These are phyloP conservation scores for Pilasporangium apinafurcum DNA, from an alignment of 352 stramenopile genomes.

Conservation along the genomic window DNA sequence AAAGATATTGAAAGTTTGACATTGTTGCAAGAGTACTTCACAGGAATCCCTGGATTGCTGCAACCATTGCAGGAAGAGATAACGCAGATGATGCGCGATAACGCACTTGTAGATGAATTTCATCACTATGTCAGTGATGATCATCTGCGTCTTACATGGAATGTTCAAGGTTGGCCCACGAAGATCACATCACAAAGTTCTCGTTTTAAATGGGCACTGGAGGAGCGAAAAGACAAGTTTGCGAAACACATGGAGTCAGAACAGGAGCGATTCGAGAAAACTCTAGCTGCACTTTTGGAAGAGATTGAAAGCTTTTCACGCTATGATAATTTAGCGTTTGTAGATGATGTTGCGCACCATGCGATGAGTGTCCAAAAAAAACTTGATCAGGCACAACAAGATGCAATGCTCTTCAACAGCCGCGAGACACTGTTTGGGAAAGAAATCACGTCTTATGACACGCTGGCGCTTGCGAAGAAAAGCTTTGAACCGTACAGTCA, in stretches of 20 bases:
- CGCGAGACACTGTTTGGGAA: conserved; percentile 88
- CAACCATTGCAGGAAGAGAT: conserved; percentile 81
- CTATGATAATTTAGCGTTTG: conserved; percentile 85
- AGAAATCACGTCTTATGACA: conserved; percentile 87
- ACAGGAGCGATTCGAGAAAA: conserved; percentile 90
- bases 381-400: conserved; percentile 85
- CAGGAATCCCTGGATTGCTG: conserved; percentile 54
- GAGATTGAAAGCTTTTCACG: conserved; percentile 87
- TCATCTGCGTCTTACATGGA: conserved; percentile 85
- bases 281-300: conserved; percentile 65
- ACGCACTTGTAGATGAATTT: conserved; percentile 78
- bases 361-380: conserved; percentile 84
- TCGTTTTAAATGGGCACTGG: conserved; percentile 65
- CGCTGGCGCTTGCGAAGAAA: conserved; percentile 84
- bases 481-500: conserved; percentile 93
- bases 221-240: conserved; percentile 84
- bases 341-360: conserved; percentile 85
- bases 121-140: conserved; percentile 79
- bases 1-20: conserved; percentile 91
- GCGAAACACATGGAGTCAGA: conserved; percentile 92
- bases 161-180: conserved; percentile 86
- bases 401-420: conserved; percentile 90
- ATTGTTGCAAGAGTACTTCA: conserved; percentile 85
- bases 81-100: conserved; percentile 69
- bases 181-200: conserved; percentile 81